Evolutionary conservation across 352 stramenopile genomes (phyloP).

Genomic region (Phytophthora rubi): DNA sequence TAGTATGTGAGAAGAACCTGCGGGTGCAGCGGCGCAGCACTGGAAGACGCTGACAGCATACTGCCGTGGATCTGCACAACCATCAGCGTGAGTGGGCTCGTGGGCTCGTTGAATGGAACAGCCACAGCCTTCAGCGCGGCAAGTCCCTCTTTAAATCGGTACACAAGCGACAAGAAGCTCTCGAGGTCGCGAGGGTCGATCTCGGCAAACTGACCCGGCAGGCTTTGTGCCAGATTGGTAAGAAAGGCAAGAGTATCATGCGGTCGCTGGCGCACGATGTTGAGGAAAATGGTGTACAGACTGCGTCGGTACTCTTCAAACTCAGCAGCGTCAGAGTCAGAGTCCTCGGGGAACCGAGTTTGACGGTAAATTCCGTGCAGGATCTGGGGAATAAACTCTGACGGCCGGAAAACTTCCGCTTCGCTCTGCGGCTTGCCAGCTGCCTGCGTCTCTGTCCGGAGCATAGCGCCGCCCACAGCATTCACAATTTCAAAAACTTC

Average conservation of each 20-base stretch:
- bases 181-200: constrained; percentile 72
- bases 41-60: constrained; percentile 31
- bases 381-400: constrained; percentile 77
- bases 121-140: constrained; percentile 65
- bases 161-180: constrained; percentile 82
- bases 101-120: constrained; percentile 61
- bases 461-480: constrained; percentile 64
- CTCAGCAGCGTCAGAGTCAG: constrained; percentile 78
- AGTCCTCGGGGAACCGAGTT: constrained; percentile 78
- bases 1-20: constrained; percentile 85
- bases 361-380: constrained; percentile 86
- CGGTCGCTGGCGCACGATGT: constrained; percentile 78
- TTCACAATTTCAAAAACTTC: constrained; percentile 91
- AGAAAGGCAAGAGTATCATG: constrained; percentile 76
- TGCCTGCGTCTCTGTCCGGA: constrained; percentile 57
- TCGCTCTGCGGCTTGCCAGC: constrained; percentile 31
- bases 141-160: constrained; percentile 87
- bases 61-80: constrained; percentile 71
- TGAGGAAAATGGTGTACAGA: constrained; percentile 89
- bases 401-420: constrained; percentile 74
- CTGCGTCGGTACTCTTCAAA: constrained; percentile 87
- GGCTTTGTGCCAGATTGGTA: constrained; percentile 60
- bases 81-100: constrained; percentile 71
- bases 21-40: constrained; percentile 40
- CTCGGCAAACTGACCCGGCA: constrained; percentile 58